Base-by-base conservation (phyloP, 129 eudicot genomes). In the Ambrosia trifida region DNA sequence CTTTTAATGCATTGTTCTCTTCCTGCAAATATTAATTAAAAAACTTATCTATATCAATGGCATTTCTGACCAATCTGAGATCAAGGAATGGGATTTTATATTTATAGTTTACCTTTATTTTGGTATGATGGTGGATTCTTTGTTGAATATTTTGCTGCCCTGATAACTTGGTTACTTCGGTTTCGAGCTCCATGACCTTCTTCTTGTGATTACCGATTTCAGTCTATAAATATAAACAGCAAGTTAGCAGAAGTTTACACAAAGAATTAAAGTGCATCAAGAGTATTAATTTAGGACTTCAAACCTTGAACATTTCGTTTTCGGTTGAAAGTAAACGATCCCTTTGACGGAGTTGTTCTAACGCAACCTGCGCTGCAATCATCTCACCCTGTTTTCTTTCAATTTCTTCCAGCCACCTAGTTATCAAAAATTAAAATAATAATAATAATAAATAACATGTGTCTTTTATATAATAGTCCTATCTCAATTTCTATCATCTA, bases 61-160 rank as follows among this genome's bases (percentile, higher is more conserved):
- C 28, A 58, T 61, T 49, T 49, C 24, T 11, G 13, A 67, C 44
- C 36, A 50, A 64, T 31, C 14, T 6, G 11, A 52, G 7, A 58
- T 38, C n/a, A 36, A 16, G 18, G n/a, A 36, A 53, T 50, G 17
- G 3, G 61, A 53, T 51, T 52, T 12, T 30, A 31, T 52, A 38
- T 19, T 19, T 28, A 64, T 13, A 14, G 17, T 66, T 79, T 80
- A 71, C 99, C 94, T 95, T 95, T 41, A 95, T 95, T 84, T 95
- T 95, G 56, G 96, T 87, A 73, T 95, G 99, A 75, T 95, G 99
- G 79, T 95, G 97, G 53, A 90, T 95, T 45, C 99, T 91, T 61
- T 95, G 97, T 41, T 95, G 99, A 66, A 95, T 83, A 72, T 88
- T 95, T 74, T 95, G 99, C 69, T 95, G 99, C 14, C 96, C 99